Conservation (phyloP, 192 early-diverging fungal species). For the Coemansia nantahalensis region DNA sequence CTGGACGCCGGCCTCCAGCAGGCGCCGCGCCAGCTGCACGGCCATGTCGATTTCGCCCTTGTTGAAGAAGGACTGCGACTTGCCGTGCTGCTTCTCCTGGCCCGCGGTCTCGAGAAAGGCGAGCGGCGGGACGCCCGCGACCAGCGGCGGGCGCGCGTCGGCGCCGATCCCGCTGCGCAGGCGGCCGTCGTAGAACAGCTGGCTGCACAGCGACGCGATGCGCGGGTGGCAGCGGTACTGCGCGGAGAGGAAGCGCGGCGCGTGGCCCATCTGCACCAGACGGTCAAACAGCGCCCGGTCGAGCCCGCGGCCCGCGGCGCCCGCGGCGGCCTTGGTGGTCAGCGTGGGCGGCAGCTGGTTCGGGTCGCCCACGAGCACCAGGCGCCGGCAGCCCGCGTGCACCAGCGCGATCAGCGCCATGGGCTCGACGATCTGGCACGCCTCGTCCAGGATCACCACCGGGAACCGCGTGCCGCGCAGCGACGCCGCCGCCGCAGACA, state of each 20-base stretch:
- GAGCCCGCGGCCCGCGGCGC: constrained; percentile 57
- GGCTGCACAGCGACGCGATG: constrained; percentile 49
- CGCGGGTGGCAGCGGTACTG: constrained; percentile 57
- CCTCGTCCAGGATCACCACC: constrained; percentile 84
- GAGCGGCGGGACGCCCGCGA: constrained; percentile 38
- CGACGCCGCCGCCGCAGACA: constrained; percentile 72
- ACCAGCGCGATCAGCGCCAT: constrained; percentile 80
- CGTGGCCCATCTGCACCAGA: constrained; percentile 54
- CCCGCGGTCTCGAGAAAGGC: constrained; percentile 47
- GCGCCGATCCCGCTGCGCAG: constrained; percentile 36
- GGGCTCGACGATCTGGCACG: constrained; percentile 84
- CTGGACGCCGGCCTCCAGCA: constrained; percentile 18
- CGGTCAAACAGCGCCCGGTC: constrained; percentile 85
- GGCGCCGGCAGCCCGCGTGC: constrained; percentile 56
- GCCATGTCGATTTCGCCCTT: constrained; percentile 40
- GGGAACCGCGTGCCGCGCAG: constrained; percentile 59
- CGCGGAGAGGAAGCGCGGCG: constrained; percentile 34
- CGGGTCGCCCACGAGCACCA: constrained; percentile 88
- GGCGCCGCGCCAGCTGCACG: constrained; percentile 20
- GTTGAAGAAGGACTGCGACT: constrained; percentile 53
- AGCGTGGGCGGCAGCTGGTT: constrained; percentile 84
- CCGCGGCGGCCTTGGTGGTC: constrained; percentile 49
- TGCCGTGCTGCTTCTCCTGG: constrained; percentile 39
- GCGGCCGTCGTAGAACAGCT: constrained; percentile 41
- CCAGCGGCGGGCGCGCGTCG: constrained; percentile 21